Evolutionary conservation across 768 basidiomycete species (phyloP), one percentile per base, ranked within the genome.

Genomic region (Astraeus odoratus): DNA sequence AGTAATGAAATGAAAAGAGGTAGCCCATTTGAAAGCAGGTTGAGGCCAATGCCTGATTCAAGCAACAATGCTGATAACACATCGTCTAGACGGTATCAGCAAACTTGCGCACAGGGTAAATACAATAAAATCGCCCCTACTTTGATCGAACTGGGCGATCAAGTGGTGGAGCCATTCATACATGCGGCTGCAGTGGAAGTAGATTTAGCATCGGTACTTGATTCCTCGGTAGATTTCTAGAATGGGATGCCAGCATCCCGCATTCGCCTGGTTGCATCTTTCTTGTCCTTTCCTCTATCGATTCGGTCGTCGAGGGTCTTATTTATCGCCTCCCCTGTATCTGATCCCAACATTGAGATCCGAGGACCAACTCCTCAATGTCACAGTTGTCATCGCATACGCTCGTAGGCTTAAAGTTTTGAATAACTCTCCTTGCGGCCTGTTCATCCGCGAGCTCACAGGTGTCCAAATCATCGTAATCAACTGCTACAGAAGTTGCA

Each of bases 281-380:
- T 67, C 47, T 45, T 62, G 33, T 30, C 46, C 40, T 59, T 65
- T 30, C 52, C 49, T 46, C 57, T 54, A 10, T 59, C 59, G 6
- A 45, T 59, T 39, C 63, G 67, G 47, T 80, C 72, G 13, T 60
- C 55, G 30, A 81, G 57, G 30, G 80, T 71, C 42, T 64, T 67
- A 15, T 57, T 60, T 35, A 80, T 69, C 8, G 64, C 72, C 49
- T 71, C 65, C 12, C 70, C 72, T 3, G 63, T 60, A 27, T 65
- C 50, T 3, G 42, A n/a, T 13, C 65, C 63, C 45, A 64, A 42
- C 38, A 65, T 55, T 48, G 65, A 39, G 66, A 62, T 4, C 71
- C 74, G 42, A 77, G 4, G 55, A 31, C 71, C 47, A 49, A 65
- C 51, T 48, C 65, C 46, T 43, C 67, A 49, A 39, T 67, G 35